These are phyloP conservation scores for Drechslera avenae DNA, from an alignment of 2,329 filamentous ascomycete genomes.

Conservation along the genomic window DNA sequence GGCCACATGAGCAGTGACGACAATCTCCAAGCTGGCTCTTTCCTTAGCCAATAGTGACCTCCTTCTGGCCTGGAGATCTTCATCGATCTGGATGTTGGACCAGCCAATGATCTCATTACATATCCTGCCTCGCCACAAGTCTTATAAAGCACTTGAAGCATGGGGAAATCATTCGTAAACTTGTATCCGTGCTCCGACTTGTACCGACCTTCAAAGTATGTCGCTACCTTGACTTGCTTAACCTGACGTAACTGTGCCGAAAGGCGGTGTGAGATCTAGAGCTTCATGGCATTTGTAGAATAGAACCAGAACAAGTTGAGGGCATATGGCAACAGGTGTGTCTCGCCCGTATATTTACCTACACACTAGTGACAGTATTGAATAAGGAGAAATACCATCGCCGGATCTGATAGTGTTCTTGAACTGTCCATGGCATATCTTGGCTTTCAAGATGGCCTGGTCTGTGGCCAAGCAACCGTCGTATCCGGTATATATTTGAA, in stretches of 20 bases:
- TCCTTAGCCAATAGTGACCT: not conserved
- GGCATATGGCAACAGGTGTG: not conserved
- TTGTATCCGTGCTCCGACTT: not conserved
- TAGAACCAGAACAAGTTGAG: not conserved
- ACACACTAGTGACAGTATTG: not conserved
- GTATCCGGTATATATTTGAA: too few relatives aligned
- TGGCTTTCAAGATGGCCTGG: too few relatives aligned
- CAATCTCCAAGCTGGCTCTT: not conserved
- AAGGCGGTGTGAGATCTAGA: not conserved
- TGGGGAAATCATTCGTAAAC: not conserved
- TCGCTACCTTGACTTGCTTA: not conserved
- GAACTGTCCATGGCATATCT: too few relatives aligned
- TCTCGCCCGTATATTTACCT: not conserved
- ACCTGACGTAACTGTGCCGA: not conserved
- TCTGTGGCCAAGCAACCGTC: too few relatives aligned
- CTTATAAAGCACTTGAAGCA: not conserved
- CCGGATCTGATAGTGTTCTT: too few relatives aligned
- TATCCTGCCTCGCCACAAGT: not conserved
- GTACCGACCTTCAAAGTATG: not conserved
- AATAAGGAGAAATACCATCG: too few relatives aligned
- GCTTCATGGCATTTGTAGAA: not conserved
- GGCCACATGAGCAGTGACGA: not conserved
- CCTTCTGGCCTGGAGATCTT: not conserved
- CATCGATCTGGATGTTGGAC: not conserved
- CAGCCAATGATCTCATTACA: not conserved